Conservation (phyloP, 225 moss, liverwort and hornwort species). For the Climacium dendroides region DNA sequence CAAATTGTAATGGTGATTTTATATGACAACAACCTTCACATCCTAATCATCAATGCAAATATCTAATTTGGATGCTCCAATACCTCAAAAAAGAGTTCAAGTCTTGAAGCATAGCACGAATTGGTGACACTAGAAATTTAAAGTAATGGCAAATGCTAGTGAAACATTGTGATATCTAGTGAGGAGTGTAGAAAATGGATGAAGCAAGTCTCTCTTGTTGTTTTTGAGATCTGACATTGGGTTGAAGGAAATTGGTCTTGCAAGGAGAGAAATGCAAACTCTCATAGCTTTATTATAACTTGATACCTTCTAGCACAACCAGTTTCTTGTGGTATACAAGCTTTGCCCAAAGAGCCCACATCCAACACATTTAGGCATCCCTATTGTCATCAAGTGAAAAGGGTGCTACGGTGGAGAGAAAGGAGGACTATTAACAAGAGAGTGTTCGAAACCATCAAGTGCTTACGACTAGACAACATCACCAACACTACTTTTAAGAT, state of each 20-base stretch:
- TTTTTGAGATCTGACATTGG: rapidly evolving
- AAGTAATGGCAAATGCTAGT: neutral
- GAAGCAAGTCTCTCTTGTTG: neutral
- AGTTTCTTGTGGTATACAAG: rapidly evolving
- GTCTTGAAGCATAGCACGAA: neutral
- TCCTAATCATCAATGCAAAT: neutral
- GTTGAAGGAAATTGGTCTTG: neutral
- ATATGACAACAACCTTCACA: neutral
- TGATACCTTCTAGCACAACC: rapidly evolving
- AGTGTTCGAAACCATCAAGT: neutral
- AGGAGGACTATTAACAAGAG: neutral
- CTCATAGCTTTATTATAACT: neutral
- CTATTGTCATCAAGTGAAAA: neutral
- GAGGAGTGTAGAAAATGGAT: neutral
- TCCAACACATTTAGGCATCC: neutral
- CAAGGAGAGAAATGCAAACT: neutral
- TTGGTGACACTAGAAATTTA: neutral
- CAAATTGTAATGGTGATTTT: rapidly evolving
- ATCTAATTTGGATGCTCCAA: neutral
- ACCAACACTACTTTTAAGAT: neutral
- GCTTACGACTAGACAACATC: neutral
- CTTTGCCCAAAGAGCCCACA: neutral
- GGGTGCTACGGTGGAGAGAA: neutral
- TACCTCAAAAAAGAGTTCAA: neutral
- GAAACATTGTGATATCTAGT: neutral